phyloP scores from a whole-genome alignment of 2,329 filamentous ascomycete genomes.

The Penicillium sp. region DNA sequence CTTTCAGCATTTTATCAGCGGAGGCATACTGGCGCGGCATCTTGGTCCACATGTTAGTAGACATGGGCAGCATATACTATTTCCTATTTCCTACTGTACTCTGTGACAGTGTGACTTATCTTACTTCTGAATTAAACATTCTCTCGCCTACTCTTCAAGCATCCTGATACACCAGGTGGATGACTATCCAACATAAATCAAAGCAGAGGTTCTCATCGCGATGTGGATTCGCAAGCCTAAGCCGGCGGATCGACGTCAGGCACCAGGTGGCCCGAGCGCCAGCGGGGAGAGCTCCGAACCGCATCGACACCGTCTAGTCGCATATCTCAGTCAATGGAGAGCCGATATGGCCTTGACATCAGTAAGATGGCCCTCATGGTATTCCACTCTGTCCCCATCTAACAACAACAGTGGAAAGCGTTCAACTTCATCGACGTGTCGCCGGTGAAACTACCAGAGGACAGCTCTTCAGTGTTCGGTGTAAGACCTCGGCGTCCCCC shows the following conservation, averaged over 20 bases:
- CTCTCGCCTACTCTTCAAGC: neutral
- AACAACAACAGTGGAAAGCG: constrained; percentile 77
- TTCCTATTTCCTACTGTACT: too few species aligned
- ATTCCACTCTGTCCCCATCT: neutral
- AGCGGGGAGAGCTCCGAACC: constrained; percentile 23
- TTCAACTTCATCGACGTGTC: constrained; percentile 99
- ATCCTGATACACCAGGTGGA: neutral
- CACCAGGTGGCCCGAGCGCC: constrained; percentile 19
- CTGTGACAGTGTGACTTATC: too few species aligned
- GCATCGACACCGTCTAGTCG: constrained; percentile 19
- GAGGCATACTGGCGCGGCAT: neutral
- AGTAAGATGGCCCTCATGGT: constrained; percentile 25
- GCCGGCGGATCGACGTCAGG: constrained; percentile 7
- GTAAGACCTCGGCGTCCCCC: constrained; percentile 52
- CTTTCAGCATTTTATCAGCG: neutral
- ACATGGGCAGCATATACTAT: too few species aligned
- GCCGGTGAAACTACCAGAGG: constrained; percentile 76
- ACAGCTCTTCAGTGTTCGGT: constrained; percentile 73
- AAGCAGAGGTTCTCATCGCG: neutral
- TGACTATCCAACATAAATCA: neutral
- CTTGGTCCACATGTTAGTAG: too few species aligned
- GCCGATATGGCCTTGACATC: constrained; percentile 47
- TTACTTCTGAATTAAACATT: too few species aligned
- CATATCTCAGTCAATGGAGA: constrained; percentile 32
- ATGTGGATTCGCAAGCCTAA: neutral